A percentile compares a stretch with the other conserved stretches of the same genome.
Conservation (phyloP, 2,329 filamentous ascomycete genomes). For the Aspergillus nomiae region DNA sequence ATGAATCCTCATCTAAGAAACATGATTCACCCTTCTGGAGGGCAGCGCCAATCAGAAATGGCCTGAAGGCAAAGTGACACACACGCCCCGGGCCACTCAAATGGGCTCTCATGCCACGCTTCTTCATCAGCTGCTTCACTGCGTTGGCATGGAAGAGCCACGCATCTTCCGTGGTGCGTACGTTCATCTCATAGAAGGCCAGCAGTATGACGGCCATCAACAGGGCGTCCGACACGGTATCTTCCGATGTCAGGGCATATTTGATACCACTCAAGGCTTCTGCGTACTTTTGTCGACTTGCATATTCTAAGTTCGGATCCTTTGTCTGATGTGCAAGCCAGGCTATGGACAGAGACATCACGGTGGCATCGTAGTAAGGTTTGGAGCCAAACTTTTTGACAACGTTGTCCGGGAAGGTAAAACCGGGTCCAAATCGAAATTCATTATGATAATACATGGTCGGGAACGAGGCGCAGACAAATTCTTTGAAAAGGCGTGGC, state of each 20-base stretch:
- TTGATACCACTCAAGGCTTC: constrained; percentile 32
- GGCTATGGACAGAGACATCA: constrained; percentile 32
- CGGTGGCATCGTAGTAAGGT: constrained; percentile 25
- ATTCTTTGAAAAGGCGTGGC: constrained; percentile 26
- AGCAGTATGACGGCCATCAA: constrained; percentile 25
- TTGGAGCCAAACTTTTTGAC: constrained; percentile 20
- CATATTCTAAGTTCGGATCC: constrained; percentile 27
- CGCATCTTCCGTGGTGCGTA: constrained; percentile 32
- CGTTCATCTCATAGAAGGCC: constrained; percentile 39
- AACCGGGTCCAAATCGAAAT: constrained; percentile 26
- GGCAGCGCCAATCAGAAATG: constrained; percentile 36
- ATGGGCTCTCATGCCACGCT: constrained; percentile 33
- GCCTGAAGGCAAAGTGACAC: constrained; percentile 37
- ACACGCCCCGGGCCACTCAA: constrained; percentile 33
- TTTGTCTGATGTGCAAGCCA: constrained; percentile 30
- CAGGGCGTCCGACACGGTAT: constrained; percentile 33
- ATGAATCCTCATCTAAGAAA: constrained; percentile 34
- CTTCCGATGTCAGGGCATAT: constrained; percentile 26
- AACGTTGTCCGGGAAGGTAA: constrained; percentile 21
- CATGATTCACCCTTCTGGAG: constrained; percentile 32
- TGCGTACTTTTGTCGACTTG: constrained; percentile 33
- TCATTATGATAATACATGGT: constrained; percentile 28
- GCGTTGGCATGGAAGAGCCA: constrained; percentile 39
- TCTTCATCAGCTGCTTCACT: constrained; percentile 32
- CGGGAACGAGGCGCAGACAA: constrained; percentile 26